Evolutionary conservation across 257 asterid genomes (phyloP), one percentile per base, ranked within the genome.

Genomic region (Rubia yunnanensis): DNA sequence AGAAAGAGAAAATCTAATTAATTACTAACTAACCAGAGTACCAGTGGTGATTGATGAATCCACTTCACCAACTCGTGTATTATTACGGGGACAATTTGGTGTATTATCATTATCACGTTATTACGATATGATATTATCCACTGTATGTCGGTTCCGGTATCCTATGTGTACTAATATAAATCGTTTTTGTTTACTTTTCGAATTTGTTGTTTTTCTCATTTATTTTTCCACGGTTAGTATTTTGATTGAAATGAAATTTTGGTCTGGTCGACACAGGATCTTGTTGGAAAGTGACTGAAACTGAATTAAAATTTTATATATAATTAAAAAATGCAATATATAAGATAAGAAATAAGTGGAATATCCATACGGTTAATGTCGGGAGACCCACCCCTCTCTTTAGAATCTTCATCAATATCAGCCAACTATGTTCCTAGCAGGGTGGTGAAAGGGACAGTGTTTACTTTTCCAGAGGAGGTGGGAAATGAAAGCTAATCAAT

Each of bases 1-100:
- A 41, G 17, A 13, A 10, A 15, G 5, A 46, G 5, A 20, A 52
- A 52, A 0, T 23, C 13, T 8, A 10, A 24, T 53, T 31, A 63
- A 31, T 44, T 17, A 36, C 74, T 70, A 52, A 70, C 64, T 41
- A 66, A 52, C 23, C 8, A 7, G 22, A 68, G 36, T 30, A 64
- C 55, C 15, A 22, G 63, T 67, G 27, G 60, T 48, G 70, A 35
- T 20, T 70, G 76, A 72, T 72, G 77, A 46, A 64, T 15, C 58
- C 50, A 44, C 60, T 48, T 64, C 68, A 65, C 69, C 79, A 75
- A 74, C 73, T 77, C 68, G 72, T 73, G 68, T 65, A 57, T 57
- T 57, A 57, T 57, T 57, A 34, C 28, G 58, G n/a, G 65, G 48
- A 53, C 64, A 44, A 28, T 56, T 71, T 71, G 30, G 71, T 69